Evolutionary conservation across 805 yeast species (phyloP).

Genomic region (Yamadazyma olivae): DNA sequence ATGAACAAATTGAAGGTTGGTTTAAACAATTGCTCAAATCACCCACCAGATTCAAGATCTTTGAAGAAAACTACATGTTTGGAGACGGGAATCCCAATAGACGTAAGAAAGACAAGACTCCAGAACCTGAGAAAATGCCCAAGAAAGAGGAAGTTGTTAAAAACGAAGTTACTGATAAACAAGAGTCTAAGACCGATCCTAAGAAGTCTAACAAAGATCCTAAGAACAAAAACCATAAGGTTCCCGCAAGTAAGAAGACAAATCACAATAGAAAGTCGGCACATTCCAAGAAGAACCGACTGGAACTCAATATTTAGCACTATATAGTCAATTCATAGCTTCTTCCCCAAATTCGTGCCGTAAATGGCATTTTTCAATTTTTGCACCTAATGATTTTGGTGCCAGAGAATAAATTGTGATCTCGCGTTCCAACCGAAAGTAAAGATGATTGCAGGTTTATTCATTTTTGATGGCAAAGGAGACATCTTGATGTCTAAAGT

Average conservation of each 20-base stretch:
- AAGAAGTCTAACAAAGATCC: not conserved
- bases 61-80: slow-evolving; percentile 60
- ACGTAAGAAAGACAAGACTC: not conserved
- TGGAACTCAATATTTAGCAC: too few species aligned
- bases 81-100: slow-evolving; percentile 14
- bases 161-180: too few species aligned
- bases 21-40: slow-evolving; percentile 66
- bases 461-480: slow-evolving; percentile 75
- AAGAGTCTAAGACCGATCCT: not conserved
- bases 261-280: slow-evolving; percentile 67
- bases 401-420: too few species aligned
- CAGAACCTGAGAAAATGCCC: not conserved
- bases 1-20: slow-evolving; percentile 96
- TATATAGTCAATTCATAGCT: too few species aligned
- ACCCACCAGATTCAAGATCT: slow-evolving; percentile 55
- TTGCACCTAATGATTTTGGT: too few species aligned
- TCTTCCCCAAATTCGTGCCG: too few species aligned
- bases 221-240: slow-evolving; percentile 2
- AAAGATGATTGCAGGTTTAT: slow-evolving; percentile 77
- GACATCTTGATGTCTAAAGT: slow-evolving; percentile 77
- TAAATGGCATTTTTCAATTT: too few species aligned
- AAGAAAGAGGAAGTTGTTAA: not conserved
- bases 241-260: slow-evolving; percentile 26
- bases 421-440: not conserved
- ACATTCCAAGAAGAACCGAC: slow-evolving; percentile 50